Conservation (phyloP, 176 grass and related monocot species). For the Pharus latifolius region DNA sequence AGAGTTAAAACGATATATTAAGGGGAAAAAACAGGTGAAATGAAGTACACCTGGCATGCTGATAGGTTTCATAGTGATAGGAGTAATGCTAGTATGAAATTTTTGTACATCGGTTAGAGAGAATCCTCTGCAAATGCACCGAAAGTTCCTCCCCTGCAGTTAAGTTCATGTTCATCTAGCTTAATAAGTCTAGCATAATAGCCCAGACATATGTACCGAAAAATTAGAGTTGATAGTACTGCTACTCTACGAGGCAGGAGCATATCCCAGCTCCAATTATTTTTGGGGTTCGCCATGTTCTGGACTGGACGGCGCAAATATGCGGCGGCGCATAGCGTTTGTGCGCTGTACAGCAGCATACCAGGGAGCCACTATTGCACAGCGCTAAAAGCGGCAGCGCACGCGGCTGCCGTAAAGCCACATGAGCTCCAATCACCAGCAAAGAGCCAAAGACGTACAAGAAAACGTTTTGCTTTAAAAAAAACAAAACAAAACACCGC, state of each 20-base stretch:
- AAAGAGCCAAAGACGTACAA: background rate
- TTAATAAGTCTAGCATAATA: too few species aligned
- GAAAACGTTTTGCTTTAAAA: background rate
- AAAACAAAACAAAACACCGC: too few species aligned
- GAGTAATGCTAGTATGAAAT: too few species aligned
- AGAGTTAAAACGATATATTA: too few species aligned
- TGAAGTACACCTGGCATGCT: too few species aligned
- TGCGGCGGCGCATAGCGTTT: background rate
- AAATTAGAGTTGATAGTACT: too few species aligned
- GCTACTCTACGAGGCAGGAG: too few species aligned
- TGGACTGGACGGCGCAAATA: background rate
- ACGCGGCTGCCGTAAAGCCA: background rate
- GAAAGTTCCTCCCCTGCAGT: background rate
- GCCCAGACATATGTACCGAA: too few species aligned
- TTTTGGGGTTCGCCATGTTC: constrained; percentile 10
- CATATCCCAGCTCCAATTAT: too few species aligned
- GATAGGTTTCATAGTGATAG: too few species aligned
- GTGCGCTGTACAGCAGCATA: constrained; percentile 8
- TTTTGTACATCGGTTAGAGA: background rate
- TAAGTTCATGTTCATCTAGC: too few species aligned
- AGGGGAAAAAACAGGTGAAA: too few species aligned
- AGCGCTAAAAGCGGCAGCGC: constrained; percentile 20
- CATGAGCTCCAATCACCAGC: background rate
- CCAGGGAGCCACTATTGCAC: constrained; percentile 8
- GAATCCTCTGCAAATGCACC: background rate